phyloP scores from a whole-genome alignment of 176 grass and related monocot genomes.

The Zizania latifolia region DNA sequence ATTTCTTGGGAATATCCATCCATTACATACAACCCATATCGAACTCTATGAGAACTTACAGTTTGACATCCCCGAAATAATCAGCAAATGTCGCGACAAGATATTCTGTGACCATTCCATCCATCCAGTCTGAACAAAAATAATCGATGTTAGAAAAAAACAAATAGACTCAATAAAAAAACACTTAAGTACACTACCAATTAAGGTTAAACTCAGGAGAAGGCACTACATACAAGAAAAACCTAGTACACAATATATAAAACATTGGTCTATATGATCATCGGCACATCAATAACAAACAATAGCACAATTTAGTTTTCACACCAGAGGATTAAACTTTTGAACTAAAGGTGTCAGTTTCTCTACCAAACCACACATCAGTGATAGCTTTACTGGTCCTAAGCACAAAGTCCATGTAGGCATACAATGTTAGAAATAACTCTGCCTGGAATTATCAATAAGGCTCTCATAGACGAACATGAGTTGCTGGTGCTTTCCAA shows the following conservation, averaged over 20 bases:
- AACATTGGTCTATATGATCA: neutral
- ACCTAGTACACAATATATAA: neutral
- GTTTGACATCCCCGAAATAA: constrained; percentile 94
- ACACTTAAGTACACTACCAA: neutral
- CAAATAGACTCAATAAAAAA: constrained; percentile 5
- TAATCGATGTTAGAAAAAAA: constrained; percentile 16
- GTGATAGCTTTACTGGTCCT: neutral
- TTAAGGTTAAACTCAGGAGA: neutral
- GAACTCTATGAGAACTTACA: constrained; percentile 49
- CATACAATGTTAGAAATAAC: neutral
- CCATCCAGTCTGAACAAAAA: constrained; percentile 69
- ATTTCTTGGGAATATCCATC: constrained; percentile 10
- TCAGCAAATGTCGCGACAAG: constrained; percentile 84
- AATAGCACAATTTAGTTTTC: neutral
- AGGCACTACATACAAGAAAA: neutral
- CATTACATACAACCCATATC: neutral
- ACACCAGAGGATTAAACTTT: neutral
- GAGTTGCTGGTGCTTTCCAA: constrained; percentile 14
- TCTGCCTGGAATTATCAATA: neutral
- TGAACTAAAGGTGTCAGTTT: neutral
- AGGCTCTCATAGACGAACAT: neutral
- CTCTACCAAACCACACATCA: neutral
- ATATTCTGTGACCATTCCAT: constrained; percentile 88
- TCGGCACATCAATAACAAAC: neutral
- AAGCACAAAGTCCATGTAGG: neutral